A percentile compares a stretch with the other conserved stretches of the same genome.
phyloP scores from a whole-genome alignment of 192 early-diverging fungal genomes.

The Radiomyces spectabilis region DNA sequence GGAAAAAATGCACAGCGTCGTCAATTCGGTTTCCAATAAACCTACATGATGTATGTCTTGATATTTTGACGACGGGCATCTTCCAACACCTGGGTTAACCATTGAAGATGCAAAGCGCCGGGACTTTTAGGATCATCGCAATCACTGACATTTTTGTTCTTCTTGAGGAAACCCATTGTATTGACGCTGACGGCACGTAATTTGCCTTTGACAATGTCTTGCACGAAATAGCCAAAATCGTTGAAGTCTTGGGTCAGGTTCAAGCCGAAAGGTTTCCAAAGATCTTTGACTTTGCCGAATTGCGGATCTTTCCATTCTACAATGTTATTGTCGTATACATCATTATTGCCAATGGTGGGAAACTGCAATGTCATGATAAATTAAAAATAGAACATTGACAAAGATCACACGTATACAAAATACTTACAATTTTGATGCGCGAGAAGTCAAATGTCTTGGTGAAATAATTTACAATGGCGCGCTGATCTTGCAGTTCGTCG shows the following conservation, averaged over 20 bases:
- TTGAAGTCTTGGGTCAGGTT: slow-evolving; percentile 23
- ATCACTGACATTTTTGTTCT: slow-evolving; percentile 16
- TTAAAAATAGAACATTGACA: background rate
- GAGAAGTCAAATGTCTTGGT: background rate
- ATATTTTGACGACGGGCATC: background rate
- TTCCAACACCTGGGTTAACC: slow-evolving; percentile 18
- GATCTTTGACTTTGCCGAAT: slow-evolving; percentile 2
- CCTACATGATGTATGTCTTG: slow-evolving; percentile 19
- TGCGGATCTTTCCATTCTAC: slow-evolving; percentile 3
- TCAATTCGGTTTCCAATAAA: background rate
- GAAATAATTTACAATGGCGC: background rate
- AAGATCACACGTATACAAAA: background rate
- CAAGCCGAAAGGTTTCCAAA: slow-evolving; percentile 26
- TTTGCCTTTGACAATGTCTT: slow-evolving; percentile 18
- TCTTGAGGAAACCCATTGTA: slow-evolving; percentile 24
- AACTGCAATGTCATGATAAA: slow-evolving; percentile 5
- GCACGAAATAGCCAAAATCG: slow-evolving; percentile 25
- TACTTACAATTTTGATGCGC: slow-evolving; percentile 6
- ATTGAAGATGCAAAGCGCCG: slow-evolving; percentile 18
- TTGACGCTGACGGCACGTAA: slow-evolving; percentile 20
- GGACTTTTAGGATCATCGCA: slow-evolving; percentile 13
- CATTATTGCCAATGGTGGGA: slow-evolving; percentile 33
- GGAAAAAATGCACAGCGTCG: slow-evolving; percentile 1
- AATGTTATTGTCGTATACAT: slow-evolving; percentile 21
- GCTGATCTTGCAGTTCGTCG: slow-evolving; percentile 5